A percentile compares a stretch with the other conserved stretches of the same genome.
Evolutionary conservation across 306 rosid genomes (phyloP).

Genomic region (Acmispon strigosus): DNA sequence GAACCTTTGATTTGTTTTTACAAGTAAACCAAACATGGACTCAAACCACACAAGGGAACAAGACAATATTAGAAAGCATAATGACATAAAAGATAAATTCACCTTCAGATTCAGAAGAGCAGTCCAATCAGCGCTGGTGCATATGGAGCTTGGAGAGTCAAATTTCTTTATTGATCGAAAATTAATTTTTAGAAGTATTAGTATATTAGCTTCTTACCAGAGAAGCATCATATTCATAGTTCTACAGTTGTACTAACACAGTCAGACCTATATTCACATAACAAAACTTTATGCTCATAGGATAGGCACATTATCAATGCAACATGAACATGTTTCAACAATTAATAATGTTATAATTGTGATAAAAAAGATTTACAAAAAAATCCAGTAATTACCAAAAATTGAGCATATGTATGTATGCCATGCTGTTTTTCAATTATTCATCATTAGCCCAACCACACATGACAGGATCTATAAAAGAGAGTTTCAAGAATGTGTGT

Average conservation of each 20-base stretch:
- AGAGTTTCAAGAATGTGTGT: too few species aligned
- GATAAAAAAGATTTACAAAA: too few species aligned
- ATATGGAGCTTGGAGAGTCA: constrained; percentile 83
- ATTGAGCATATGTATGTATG: too few species aligned
- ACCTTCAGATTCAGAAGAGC: constrained; percentile 91
- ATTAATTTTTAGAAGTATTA: constrained; percentile 12
- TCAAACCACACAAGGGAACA: background rate
- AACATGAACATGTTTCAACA: too few species aligned
- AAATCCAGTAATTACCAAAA: too few species aligned
- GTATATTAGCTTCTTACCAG: background rate
- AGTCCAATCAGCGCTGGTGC: constrained; percentile 78
- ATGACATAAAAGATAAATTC: constrained; percentile 6
- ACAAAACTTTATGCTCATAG: background rate
- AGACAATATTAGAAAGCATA: constrained; percentile 7
- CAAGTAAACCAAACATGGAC: constrained; percentile 9
- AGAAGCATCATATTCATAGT: constrained; percentile 20
- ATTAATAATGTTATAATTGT: too few species aligned
- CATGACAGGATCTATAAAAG: too few species aligned
- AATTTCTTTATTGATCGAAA: constrained; percentile 59
- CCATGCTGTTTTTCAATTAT: too few species aligned
- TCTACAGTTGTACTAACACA: constrained; percentile 12
- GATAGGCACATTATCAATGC: background rate
- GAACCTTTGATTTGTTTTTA: constrained; percentile 6
- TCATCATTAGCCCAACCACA: too few species aligned
- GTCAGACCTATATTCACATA: constrained; percentile 13